Base-by-base conservation (phyloP, 495 filamentous ascomycete species). In the Endocarpon pusillum region DNA sequence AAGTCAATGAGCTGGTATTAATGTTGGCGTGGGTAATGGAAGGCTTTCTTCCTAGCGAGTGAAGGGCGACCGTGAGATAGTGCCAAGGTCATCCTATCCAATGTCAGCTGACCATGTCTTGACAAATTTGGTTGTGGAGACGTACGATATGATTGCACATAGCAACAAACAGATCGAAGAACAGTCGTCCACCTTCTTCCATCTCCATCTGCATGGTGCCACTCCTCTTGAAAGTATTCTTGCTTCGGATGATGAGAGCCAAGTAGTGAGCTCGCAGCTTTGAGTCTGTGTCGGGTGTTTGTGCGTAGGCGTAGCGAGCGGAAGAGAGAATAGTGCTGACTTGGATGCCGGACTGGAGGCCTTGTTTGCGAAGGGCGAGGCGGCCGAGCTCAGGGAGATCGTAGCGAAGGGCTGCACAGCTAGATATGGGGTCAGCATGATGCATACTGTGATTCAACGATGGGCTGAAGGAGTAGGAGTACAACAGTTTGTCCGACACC, bases 171-270 rank as follows among this genome's bases (percentile, higher is more conserved):
- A 93, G 58, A 55, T 93, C 84, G 54, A 93, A 93, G 61, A 91
- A 91, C 47, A 93, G 57, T 47, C 76, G 75, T 40, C 81, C 81
- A 15, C 84, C 84, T 42, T 66, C 66, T 52, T 82, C 77, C 84
- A 93, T 93, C 62, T 92, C 84, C 46, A 78, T 69, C 57, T 93
- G 84, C 84, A 93, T 91, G n/a, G 84, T 93, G 40, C 84, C 84
- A 55, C 82, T 91, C 23, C 80, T 62, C 66, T 89, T 94, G 62
- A 94, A 94, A 3, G 81, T 92, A 41, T 63, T 64, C 40, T 82
- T 65, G 46, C 73, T 76, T 41, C 84, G 68, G 43, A 94, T 86
- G 54, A 94, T 91, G 49, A 94, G 66, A 18, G 84, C 83, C 17
- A 94, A 73, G 46, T 92, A 94, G 56, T 94, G 85, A 21, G 85